phyloP scores from a whole-genome alignment of 31 red algal species.

The Porphyra umbilicalis region DNA sequence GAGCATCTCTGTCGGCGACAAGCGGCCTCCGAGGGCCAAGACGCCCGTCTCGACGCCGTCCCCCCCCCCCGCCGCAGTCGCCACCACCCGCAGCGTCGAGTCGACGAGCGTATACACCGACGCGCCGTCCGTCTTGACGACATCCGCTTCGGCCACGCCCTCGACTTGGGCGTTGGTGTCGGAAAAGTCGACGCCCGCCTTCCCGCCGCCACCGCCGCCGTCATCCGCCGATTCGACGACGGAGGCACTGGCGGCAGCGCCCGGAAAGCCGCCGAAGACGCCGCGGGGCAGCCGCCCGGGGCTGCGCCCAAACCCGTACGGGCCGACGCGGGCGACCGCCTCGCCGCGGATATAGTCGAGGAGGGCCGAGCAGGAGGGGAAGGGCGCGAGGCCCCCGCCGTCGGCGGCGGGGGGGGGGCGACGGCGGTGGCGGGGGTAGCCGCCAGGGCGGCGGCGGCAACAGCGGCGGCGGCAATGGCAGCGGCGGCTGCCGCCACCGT shows the following conservation, averaged over 20 bases:
- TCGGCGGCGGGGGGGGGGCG: not conserved
- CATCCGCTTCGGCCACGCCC: constrained; percentile 53
- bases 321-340: not conserved
- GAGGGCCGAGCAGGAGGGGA: not conserved
- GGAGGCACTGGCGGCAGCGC: not conserved
- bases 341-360: not conserved
- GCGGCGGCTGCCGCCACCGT: no score
- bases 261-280: not conserved
- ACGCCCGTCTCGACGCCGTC: constrained; percentile 3
- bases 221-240: not conserved
- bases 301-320: no score
- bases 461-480: not conserved
- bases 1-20: constrained; percentile 44
- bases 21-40: constrained; percentile 16
- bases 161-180: constrained; percentile 49
- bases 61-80: constrained; percentile 27
- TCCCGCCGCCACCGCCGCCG: not conserved
- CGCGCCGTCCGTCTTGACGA: constrained; percentile 62
- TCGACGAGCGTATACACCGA: constrained; percentile 37
- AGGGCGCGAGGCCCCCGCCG: not conserved
- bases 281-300: no score
- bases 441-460: not conserved
- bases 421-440: not conserved
- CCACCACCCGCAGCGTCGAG: constrained; percentile 21
- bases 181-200: constrained; percentile 34